These are phyloP conservation scores for Cenococcum geophilum DNA, from an alignment of 495 filamentous ascomycete genomes.

Conservation along the genomic window DNA sequence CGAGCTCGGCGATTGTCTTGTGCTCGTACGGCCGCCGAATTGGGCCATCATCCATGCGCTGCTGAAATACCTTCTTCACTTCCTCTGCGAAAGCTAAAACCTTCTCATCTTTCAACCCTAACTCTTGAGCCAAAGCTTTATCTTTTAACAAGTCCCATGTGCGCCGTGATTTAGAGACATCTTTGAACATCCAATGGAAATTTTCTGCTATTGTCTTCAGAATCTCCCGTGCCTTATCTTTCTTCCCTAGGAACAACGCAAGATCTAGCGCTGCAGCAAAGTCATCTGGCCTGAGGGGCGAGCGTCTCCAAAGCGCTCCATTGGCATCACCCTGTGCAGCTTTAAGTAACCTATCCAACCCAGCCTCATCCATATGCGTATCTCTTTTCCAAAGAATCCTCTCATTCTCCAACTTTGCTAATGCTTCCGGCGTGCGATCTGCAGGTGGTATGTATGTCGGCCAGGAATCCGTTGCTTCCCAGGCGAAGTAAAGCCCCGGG, in stretches of 20 bases:
- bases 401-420: slow-evolving; percentile 24
- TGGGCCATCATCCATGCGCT: slow-evolving; percentile 19
- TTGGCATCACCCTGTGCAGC: slow-evolving; percentile 16
- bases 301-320: slow-evolving; percentile 13
- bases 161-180: slow-evolving; percentile 23
- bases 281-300: slow-evolving; percentile 19
- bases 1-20: slow-evolving; percentile 16
- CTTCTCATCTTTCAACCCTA: slow-evolving; percentile 23
- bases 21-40: slow-evolving; percentile 12
- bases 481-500: slow-evolving; percentile 28
- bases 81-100: slow-evolving; percentile 18
- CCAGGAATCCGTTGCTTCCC: slow-evolving; percentile 25
- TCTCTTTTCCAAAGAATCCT: slow-evolving; percentile 27
- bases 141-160: slow-evolving; percentile 22
- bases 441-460: slow-evolving; percentile 19
- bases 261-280: slow-evolving; percentile 25
- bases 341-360: slow-evolving; percentile 19
- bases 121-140: slow-evolving; percentile 11
- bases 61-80: slow-evolving; percentile 17
- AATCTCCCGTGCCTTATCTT: slow-evolving; percentile 23
- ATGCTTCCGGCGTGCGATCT: slow-evolving; percentile 15
- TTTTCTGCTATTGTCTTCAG: slow-evolving; percentile 25
- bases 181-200: slow-evolving; percentile 20
- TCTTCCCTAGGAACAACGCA: slow-evolving; percentile 15
- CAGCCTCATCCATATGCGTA: slow-evolving; percentile 16